Evolutionary conservation across 306 rosid genomes (phyloP), one percentile per base, ranked within the genome.

Genomic region (Medicago arabica): DNA sequence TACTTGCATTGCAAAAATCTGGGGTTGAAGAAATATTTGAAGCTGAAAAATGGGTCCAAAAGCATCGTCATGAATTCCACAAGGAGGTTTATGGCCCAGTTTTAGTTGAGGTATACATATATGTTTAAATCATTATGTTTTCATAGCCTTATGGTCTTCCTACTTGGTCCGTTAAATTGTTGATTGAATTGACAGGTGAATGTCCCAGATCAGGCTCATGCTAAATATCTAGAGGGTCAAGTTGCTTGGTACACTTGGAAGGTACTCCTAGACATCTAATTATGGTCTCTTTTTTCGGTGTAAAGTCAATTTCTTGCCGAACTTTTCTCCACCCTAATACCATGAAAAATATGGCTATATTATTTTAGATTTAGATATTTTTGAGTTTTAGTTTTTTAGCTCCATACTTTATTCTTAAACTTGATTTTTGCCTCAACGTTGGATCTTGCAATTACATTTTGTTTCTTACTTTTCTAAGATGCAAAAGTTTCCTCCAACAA

Each of bases 81-180:
- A 95, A 83, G 88, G 96, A 90, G 71, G 98, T 95, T 49, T 92
- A 81, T 81, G 98, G 98, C 47, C 98, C 98, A 67, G 90, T 92
- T 36, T 85, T 95, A 82, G 78, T 92, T 15, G 98, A 95, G 98
- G 98, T 92, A 62, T 3, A 28, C 31, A 28, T 28, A 28, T 80
- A 66, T 67, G 39, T 62, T 43, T 55, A 69, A 53, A 28, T 25
- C 3, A 25, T 28, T 28, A 28, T 28, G 31, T 28, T 72, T 58
- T 70, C 9, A 4, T 76, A 25, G 14, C 57, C 64, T 25, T 38
- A 72, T 84, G 39, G 43, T 71, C 67, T 75, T 60, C 12, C 72
- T 77, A 50, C 28, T 14, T 50, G 18, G 49, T 71, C 44, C 49
- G 44, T 43, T 75, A 59, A 70, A 39, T 76, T 82, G 40, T 40